phyloP scores from a whole-genome alignment of 2,329 filamentous ascomycete species.

The Fusarium beomiforme region DNA sequence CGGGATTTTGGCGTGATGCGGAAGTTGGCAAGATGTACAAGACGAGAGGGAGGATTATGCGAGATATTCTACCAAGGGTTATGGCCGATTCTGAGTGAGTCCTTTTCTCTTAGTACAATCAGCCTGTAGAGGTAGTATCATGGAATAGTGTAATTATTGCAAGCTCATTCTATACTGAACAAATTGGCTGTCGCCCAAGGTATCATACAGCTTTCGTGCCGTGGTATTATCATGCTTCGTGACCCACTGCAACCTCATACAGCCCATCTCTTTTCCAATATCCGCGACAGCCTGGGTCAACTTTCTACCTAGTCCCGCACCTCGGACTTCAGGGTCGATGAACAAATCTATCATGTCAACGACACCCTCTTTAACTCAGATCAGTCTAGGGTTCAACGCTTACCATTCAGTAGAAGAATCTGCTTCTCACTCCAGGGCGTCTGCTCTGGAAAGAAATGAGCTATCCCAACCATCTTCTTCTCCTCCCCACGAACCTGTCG shows the following conservation, averaged over 20 bases:
- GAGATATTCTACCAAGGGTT: fast-evolving
- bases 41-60: not conserved
- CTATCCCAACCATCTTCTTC: slow-evolving; percentile 6
- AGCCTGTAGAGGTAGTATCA: too few species aligned
- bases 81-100: fast-evolving
- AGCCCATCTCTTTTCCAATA: slow-evolving; percentile 15
- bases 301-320: slow-evolving; percentile 13
- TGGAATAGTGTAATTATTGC: not conserved
- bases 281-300: slow-evolving; percentile 22
- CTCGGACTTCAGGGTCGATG: not conserved
- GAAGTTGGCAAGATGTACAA: not conserved
- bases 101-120: too few species aligned
- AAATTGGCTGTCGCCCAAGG: slow-evolving; percentile 20
- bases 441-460: slow-evolving; percentile 34
- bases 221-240: slow-evolving; percentile 26
- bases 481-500: not conserved
- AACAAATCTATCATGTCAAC: slow-evolving; percentile 18
- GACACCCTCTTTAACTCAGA: fast-evolving
- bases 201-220: slow-evolving; percentile 24
- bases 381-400: fast-evolving
- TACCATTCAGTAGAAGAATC: slow-evolving; percentile 26
- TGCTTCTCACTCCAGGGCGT: slow-evolving; percentile 31
- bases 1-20: not conserved
- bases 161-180: slow-evolving; percentile 27
- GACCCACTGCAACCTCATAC: slow-evolving; percentile 28